Percentiles rank a stretch among this genome's conserved stretches.
Conservation (phyloP, 768 basidiomycete species). For the Steccherinum ochraceum region DNA sequence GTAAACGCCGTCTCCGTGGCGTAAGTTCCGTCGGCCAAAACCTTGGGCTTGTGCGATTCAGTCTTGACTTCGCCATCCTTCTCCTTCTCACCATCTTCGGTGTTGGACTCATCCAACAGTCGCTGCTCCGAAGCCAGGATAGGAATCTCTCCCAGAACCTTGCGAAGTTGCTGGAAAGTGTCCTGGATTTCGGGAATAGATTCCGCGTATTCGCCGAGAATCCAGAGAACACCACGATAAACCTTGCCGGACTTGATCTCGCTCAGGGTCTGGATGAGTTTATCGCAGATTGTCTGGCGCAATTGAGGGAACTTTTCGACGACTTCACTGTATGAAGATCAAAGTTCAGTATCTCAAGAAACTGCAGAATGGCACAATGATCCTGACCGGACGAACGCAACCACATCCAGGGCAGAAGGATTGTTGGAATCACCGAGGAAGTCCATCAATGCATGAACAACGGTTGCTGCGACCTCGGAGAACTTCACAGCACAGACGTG, state of each 20-base stretch:
- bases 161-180: conserved; percentile 72
- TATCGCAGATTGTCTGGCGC: conserved; percentile 75
- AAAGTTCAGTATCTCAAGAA: too few species aligned
- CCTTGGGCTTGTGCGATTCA: conserved; percentile 55
- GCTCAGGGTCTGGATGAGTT: conserved; percentile 70
- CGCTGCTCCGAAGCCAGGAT: conserved; percentile 88
- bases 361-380: too few species aligned
- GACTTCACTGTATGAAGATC: conserved; percentile 67
- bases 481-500: conserved; percentile 95
- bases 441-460: conserved; percentile 90
- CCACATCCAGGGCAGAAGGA: conserved; percentile 92
- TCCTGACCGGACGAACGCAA: conserved; percentile 64
- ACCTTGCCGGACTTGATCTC: conserved; percentile 97
- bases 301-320: conserved; percentile 95
- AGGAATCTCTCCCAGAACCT: conserved; percentile 93
- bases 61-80: conserved; percentile 44
- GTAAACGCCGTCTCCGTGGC: conserved; percentile 93
- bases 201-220: conserved; percentile 93
- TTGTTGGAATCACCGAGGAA: conserved; percentile 94
- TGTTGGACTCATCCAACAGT: conserved; percentile 69
- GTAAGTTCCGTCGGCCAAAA: conserved; percentile 95
- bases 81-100: conserved; percentile 42
- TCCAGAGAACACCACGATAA: conserved; percentile 95
- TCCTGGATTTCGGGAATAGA: conserved; percentile 57
- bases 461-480: conserved; percentile 93